A percentile compares a stretch with the other conserved stretches of the same genome.
Evolutionary conservation across 257 asterid species (phyloP).

Genomic region (Solanum arcanum): DNA sequence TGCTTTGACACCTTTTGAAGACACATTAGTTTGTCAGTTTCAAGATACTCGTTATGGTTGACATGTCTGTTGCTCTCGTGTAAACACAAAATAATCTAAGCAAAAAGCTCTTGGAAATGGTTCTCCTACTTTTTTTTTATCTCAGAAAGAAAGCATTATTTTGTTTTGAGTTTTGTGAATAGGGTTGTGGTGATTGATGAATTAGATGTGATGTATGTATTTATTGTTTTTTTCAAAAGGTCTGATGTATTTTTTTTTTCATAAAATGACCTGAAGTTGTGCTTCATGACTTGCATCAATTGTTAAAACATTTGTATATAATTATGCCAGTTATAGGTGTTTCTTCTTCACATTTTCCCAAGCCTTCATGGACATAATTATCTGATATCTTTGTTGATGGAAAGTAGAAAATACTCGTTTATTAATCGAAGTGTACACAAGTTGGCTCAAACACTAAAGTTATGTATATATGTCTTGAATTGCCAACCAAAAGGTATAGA

Average conservation of each 20-base stretch:
- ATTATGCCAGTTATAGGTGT: not conserved
- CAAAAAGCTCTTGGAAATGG: not conserved
- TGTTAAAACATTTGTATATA: not conserved
- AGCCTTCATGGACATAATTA: not conserved
- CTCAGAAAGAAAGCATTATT: not conserved
- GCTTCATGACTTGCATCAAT: not conserved
- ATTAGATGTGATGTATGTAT: not conserved
- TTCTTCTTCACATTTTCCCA: not conserved
- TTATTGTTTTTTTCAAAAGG: not conserved
- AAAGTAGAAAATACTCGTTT: not conserved
- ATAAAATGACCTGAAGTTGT: not conserved
- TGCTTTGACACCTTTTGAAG: not conserved
- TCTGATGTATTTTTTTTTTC: not conserved
- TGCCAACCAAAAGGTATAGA: not conserved
- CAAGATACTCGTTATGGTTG: not conserved
- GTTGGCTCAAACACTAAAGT: not conserved
- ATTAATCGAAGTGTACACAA: not conserved
- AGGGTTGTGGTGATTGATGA: not conserved
- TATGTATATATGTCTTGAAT: not conserved
- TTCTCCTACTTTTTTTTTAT: not conserved
- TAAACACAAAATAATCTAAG: not conserved
- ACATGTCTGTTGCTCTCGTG: not conserved
- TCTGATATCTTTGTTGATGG: not conserved
- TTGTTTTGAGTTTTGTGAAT: not conserved
- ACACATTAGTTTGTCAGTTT: not conserved